phyloP scores from a whole-genome alignment of 2,329 filamentous ascomycete genomes.

The Arthrobotrys sphaeroides region DNA sequence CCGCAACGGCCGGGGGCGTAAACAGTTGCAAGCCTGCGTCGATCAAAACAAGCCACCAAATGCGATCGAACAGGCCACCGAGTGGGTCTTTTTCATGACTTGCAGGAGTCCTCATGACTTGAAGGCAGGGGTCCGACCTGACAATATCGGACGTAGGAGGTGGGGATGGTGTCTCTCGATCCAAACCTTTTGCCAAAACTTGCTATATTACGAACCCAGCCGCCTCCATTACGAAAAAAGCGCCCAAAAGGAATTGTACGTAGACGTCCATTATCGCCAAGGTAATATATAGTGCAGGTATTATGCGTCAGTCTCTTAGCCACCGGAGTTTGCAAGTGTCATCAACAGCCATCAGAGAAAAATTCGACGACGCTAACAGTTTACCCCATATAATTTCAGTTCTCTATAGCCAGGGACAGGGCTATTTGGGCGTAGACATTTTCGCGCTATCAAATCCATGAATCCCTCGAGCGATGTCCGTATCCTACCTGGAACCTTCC shows the following conservation, averaged over 20 bases:
- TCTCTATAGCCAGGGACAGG: conserved; percentile 43
- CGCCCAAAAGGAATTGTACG: not conserved
- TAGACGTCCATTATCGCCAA: conserved; percentile 36
- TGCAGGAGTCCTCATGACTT: conserved; percentile 53
- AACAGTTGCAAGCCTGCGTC: conserved; percentile 44
- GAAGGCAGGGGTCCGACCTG: conserved; percentile 25
- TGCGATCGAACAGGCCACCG: conserved; percentile 42
- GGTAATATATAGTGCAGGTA: conserved; percentile 9
- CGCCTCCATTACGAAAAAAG: not conserved
- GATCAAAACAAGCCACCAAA: conserved; percentile 54
- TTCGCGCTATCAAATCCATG: conserved; percentile 12
- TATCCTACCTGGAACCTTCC: conserved; percentile 25
- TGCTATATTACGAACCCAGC: conserved; percentile 8
- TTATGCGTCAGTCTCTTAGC: conserved; percentile 31
- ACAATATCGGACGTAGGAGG: conserved; percentile 50
- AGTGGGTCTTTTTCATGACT: conserved; percentile 47
- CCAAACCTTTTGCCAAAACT: conserved; percentile 10
- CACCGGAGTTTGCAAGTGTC: conserved; percentile 37
- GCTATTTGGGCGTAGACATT: not conserved
- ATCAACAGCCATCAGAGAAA: not conserved
- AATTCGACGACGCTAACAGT: conserved; percentile 16
- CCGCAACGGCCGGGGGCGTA: conserved; percentile 37
- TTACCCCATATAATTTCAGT: conserved; percentile 42
- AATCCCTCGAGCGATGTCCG: conserved; percentile 10
- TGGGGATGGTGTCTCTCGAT: conserved; percentile 34